Evolutionary conservation across 164 flowering plant species (phyloP), one percentile per base, ranked within the genome.

Genomic region (Cinnamomum chago): DNA sequence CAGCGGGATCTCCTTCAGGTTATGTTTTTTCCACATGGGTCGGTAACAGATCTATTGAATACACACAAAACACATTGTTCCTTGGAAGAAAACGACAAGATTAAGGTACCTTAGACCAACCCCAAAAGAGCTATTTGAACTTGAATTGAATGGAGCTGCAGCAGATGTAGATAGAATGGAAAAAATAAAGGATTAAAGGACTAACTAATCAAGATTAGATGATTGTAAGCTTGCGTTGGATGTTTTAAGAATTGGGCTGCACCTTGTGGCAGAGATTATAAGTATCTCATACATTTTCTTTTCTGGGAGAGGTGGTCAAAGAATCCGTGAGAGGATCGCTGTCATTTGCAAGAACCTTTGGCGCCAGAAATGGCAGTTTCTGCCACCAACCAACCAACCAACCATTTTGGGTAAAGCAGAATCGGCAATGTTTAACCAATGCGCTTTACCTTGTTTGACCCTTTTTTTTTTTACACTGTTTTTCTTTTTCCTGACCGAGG

Each of bases 281-380:
- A 40, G 47, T 40, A 40, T 40, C 11, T 40, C 10, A 40, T 40
- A 5, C 47, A 40, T 40, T 40, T 40, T 40, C 11, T 40, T 40
- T 40, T 40, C 47, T 7, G n/a, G 20, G 71, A 76, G 47, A 28
- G 47, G 23, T 27, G 40, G 3, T 27, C 18, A 30, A n/a, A 67
- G 50, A 23, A n/a, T 28, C n/a, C 9, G 50, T 14, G n/a, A 65
- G 78, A 52, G 65, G 67, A 51, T 33, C 30, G 51, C 65, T 22
- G 50, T 67, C n/a, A 33, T n/a, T 62, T 50, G 13, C 78, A 40
- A 50, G 17, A 67, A 14, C 50, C 25, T 51, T 71, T 76, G 66
- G 78, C 67, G 74, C 78, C 78, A 71, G 65, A 70, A 51, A 65
- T 66, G 71, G 71, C 67, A 11, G 67, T 64, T 64, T 25, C 15